These are phyloP conservation scores for Coffea humblotiana DNA, from an alignment of 305 asterid species.

Conservation along the genomic window DNA sequence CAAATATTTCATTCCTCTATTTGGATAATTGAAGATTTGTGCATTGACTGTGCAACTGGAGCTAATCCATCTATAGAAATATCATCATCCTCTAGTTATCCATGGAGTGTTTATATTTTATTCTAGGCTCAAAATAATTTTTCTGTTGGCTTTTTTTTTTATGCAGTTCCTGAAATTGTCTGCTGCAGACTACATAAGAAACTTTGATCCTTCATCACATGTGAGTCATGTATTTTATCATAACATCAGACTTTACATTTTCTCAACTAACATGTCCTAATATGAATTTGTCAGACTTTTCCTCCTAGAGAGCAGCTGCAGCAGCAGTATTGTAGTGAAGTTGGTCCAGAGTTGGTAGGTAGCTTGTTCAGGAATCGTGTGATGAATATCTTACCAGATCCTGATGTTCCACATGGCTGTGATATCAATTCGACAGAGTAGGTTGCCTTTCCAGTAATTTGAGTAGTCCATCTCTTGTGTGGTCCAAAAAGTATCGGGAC, in stretches of 20 bases:
- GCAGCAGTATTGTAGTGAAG: slow-evolving; percentile 60
- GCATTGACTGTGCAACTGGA: neutral
- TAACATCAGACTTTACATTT: neutral
- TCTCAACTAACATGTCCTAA: slow-evolving; percentile 9
- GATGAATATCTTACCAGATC: slow-evolving; percentile 70
- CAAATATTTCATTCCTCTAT: neutral
- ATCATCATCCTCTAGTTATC: neutral
- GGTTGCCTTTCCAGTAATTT: slow-evolving; percentile 28
- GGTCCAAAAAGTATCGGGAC: neutral
- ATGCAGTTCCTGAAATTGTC: slow-evolving; percentile 85
- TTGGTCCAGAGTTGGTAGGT: slow-evolving; percentile 48
- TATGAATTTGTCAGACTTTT: slow-evolving; percentile 53
- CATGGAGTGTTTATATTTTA: neutral
- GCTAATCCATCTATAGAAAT: neutral
- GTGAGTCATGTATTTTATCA: slow-evolving; percentile 43
- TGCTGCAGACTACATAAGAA: slow-evolving; percentile 61
- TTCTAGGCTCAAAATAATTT: neutral
- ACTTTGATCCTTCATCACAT: slow-evolving; percentile 55
- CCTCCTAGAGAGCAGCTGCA: slow-evolving; percentile 75
- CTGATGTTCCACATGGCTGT: slow-evolving; percentile 89
- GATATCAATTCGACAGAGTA: slow-evolving; percentile 85
- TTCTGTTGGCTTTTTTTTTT: slow-evolving; percentile 29
- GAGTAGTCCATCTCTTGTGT: slow-evolving; percentile 12
- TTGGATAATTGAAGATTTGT: neutral
- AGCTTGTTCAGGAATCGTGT: slow-evolving; percentile 61